Evolutionary conservation across 352 stramenopile species (phyloP), one percentile per base, ranked within the genome.

Genomic region (Phytophthora sp.): DNA sequence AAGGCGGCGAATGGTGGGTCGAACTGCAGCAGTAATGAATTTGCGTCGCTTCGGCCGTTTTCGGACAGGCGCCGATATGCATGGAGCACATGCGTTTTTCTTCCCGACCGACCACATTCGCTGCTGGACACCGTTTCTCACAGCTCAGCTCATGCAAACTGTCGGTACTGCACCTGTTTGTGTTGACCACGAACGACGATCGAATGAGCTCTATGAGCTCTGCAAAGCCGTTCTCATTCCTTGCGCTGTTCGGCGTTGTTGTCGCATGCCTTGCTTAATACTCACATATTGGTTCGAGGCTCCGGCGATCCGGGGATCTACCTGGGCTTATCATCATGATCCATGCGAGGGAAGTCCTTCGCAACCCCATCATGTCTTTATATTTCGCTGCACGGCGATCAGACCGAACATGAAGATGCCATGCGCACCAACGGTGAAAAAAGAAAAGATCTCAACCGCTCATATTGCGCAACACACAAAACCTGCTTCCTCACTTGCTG

Each of bases 381-480:
- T n/a, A n/a, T n/a, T n/a, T n/a, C n/a, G n/a, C n/a, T n/a, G n/a
- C n/a, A n/a, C n/a, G n/a, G n/a, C n/a, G n/a, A n/a, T n/a, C n/a
- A n/a, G n/a, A n/a, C n/a, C n/a, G n/a, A 33, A 1, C 29, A 33
- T 33, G 29, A 3, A 33, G 29, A 33, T 11, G 29, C 7, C 7
- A 33, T 3, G 29, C n/a, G 27, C 53, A 24, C 33, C 39, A 44
- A 46, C n/a, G 9, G 13, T n/a, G 35, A 31, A 11, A 35, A 21
- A 33, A 27, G 59, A 53, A 54, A 21, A 55, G 46, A 63, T 57
- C 20, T 12, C 44, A 60, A 63, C 33, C 46, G 63, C 49, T 70
- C 63, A 70, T 66, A 70, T 70, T 55, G 55, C 44, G 63, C 56
- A 68, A 63, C 26, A 46, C 46, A 57, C 50, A 55, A 27, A 53